Evolutionary conservation across 2,329 filamentous ascomycete genomes (phyloP), one percentile per base, ranked within the genome.

Genomic region (Magnaporthales sp.): DNA sequence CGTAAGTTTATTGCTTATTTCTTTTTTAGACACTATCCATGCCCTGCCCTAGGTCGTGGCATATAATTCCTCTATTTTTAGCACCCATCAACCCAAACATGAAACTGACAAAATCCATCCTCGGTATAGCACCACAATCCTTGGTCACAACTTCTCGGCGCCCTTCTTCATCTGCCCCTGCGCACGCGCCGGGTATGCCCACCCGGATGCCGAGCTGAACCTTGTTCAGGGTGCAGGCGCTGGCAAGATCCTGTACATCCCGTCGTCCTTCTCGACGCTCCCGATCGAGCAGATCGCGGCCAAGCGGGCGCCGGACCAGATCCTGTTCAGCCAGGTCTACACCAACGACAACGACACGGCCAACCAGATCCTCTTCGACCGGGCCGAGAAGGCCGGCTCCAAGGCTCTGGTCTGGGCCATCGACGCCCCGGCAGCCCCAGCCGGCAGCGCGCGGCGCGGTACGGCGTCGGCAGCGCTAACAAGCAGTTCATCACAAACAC

Each of bases 141-240:
- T 85, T 38, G 83, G 83, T 32, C 75, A 83, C 75, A 82, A 84
- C 74, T 83, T 84, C 73, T 81, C 79, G 0, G 78, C 79, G 0
- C 83, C 83, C n/a, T 81, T 86, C 75, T 86, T 82, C 75, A 85
- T 86, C 71, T 78, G 77, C 67, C 82, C 83, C 4, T 80, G 79
- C 10, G 81, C 82, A 29, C 76, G 77, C 6, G 83, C 75, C 22
- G 79, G 74, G 30, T 79, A 80, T 65, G 83, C 72, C 8, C 77
- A 85, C 68, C 72, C 75, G 0, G 77, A 80, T 10, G 83, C 76
- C 26, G 83, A 86, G 74, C 70, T 78, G 8, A 83, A 82, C 70
- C 73, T 86, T 27, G 78, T 83, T 66, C 77, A 80, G 74, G 82
- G 77, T 56, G 83, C 84, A 10, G 80, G 74, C 9, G 73, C 76